Base-by-base conservation (phyloP, 352 stramenopile genomes). In the Pythium angustatum region DNA sequence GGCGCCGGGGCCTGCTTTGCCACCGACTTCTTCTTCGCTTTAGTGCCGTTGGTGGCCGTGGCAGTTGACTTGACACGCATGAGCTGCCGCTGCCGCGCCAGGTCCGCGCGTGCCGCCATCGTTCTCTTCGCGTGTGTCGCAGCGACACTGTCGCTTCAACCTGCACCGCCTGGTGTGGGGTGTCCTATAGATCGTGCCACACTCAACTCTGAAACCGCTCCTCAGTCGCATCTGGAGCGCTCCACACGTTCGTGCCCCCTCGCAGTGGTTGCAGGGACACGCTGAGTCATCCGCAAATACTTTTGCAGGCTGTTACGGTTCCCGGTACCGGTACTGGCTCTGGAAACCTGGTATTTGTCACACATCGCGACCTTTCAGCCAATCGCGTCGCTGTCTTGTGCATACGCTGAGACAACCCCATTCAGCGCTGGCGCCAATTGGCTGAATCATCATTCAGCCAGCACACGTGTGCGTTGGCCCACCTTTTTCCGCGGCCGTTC, bases 61-160 rank as follows among this genome's bases (percentile, higher is more conserved):
- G 58, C 50, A 10, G 40, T n/a, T 3, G 50, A 27, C 31, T 64
- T 69, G 54, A 22, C 47, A 24, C 57, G 64, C 56, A 71, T 62
- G 45, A 51, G 51, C 57, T 71, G 64, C 40, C 64, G 57, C 55
- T 60, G 64, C 48, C 51, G 48, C 57, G 64, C 64, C 19, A 71
- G 64, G n/a, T 62, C 50, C 9, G 56, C 57, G 12, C 62, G 54
- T 38, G 22, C 45, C 30, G 60, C 24, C 38, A 55, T 56, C 40
- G 1, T 53, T 41, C 14, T 27, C 5, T 15, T 59, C 22, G 10
- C n/a, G 21, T 34, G 17, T 17, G 5, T 2, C 15, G 30, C n/a
- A n/a, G n/a, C n/a, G n/a, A n/a, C n/a, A n/a, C n/a, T 28, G 49
- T 53, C 61, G 24, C 51, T 62, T 62, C 61, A 48, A 49, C 15